Conservation (phyloP, 176 grass and related monocot genomes). For the Aechmea fasciata region DNA sequence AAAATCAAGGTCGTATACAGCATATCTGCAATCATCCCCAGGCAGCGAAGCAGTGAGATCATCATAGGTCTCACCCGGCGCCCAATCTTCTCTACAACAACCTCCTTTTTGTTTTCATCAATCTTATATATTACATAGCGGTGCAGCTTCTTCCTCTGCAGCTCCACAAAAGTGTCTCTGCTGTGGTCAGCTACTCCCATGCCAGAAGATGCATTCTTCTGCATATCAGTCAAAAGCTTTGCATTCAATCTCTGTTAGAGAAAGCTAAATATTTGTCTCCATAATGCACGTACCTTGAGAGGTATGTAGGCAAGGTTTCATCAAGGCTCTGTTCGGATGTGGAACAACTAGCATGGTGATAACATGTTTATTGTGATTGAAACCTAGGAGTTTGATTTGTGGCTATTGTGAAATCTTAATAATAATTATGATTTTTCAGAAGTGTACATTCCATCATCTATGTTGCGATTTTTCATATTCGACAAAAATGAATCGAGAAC, state of each 20-base stretch:
- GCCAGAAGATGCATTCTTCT: slow-evolving; percentile 4
- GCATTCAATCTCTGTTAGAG: not conserved
- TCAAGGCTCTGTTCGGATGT: not conserved
- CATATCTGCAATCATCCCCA: slow-evolving; percentile 9
- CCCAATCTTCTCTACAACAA: slow-evolving; percentile 1
- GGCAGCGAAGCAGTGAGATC: slow-evolving; percentile 4
- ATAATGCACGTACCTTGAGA: not conserved
- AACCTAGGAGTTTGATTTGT: no score
- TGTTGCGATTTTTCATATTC: no score
- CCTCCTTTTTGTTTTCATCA: slow-evolving; percentile 14
- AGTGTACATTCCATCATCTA: no score
- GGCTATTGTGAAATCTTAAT: no score
- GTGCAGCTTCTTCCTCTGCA: slow-evolving; percentile 5
- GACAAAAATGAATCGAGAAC: no score
- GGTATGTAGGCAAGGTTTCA: not conserved
- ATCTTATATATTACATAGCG: slow-evolving; percentile 13
- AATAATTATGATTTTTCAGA: no score
- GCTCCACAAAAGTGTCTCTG: slow-evolving; percentile 1
- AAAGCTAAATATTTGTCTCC: not conserved
- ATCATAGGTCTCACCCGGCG: slow-evolving; percentile 2
- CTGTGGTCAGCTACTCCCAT: slow-evolving; percentile 9
- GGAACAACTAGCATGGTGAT: not conserved
- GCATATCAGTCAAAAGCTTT: not conserved
- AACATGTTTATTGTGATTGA: no score
- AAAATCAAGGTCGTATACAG: slow-evolving; percentile 10